Conservation (phyloP, 2,329 filamentous ascomycete species). For the Plenodomus lindquistii region DNA sequence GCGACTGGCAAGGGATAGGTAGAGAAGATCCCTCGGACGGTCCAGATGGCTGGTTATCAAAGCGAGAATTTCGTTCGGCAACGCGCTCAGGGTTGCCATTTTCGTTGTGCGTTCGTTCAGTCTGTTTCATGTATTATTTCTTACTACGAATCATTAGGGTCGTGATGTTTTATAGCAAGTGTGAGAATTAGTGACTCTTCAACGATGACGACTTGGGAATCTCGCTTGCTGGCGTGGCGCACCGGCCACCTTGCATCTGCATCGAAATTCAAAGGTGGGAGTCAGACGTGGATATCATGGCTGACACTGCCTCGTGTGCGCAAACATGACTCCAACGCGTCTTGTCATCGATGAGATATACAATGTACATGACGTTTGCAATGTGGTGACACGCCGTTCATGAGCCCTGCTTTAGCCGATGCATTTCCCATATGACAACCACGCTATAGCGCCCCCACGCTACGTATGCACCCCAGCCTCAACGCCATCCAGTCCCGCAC, state of each 20-base stretch:
- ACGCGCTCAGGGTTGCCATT: conserved; percentile 28
- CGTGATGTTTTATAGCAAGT: conserved; percentile 1
- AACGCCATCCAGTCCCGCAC: not conserved
- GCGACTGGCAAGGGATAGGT: conserved; percentile 28
- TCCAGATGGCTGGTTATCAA: conserved; percentile 36
- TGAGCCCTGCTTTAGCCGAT: not conserved
- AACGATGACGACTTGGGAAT: conserved; percentile 19
- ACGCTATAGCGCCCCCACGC: not conserved
- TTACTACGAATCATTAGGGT: not conserved
- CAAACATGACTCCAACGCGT: not conserved
- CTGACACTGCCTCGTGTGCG: not conserved
- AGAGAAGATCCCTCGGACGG: conserved; percentile 28
- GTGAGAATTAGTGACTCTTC: conserved; percentile 19
- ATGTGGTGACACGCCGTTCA: not conserved
- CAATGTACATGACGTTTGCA: not conserved
- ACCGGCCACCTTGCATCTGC: not conserved
- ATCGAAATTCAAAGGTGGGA: not conserved
- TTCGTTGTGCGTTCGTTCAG: not conserved
- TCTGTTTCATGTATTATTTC: not conserved
- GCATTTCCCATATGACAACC: not conserved
- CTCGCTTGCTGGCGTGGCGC: conserved; percentile 1
- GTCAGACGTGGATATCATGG: not conserved
- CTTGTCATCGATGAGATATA: not conserved
- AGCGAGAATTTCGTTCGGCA: conserved; percentile 41
- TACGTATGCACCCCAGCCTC: not conserved